Base-by-base conservation (phyloP, 169 alveolate genomes). In the Ichthyophthirius multifiliis region DNA sequence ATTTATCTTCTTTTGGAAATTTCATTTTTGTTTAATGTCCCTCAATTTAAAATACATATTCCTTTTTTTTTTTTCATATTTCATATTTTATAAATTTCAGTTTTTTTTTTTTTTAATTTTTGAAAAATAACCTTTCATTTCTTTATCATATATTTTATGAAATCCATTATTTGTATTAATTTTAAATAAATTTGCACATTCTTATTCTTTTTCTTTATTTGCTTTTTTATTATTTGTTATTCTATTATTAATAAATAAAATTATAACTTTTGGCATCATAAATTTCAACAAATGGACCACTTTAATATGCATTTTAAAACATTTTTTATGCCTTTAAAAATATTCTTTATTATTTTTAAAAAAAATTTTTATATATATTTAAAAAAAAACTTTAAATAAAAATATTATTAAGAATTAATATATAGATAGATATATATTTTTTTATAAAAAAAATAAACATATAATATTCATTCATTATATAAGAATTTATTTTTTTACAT, bases 1-100 rank as follows among this genome's bases (percentile, higher is more conserved):
- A 45, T 62, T 85, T 89, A 13, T 89, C 95, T 31, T 78, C 65
- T 31, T 74, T 67, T 9, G 95, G 95, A 31, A 86, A 43, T 47
- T 75, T 20, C 16, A 88, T 65, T 73, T 88, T 88, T n/a, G 90
- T 73, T n/a, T 44, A 16, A 45, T 81, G 77, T 4, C 86, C 87
- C n/a, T 85, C 90, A 18, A 91, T 16, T 20, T 67, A 48, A 47
- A 37, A 76, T 2, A 87, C 76, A 64, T 48, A 90, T 13, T 90
- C 89, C 74, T 16, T 13, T 10, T 13, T 13, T 16, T 27, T n/a
- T n/a, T n/a, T n/a, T n/a, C n/a, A 16, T 39, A 63, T n/a, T 43
- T 16, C 7, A 43, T 4, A 10, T 5, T 27, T 15, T 32, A 7
- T 46, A 15, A 5, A 64, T 2, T 32, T 0, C 1, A 4, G 16